Evolutionary conservation across 1,284 basidiomycete genomes (phyloP).

Genomic region (Bjerkandera adusta): DNA sequence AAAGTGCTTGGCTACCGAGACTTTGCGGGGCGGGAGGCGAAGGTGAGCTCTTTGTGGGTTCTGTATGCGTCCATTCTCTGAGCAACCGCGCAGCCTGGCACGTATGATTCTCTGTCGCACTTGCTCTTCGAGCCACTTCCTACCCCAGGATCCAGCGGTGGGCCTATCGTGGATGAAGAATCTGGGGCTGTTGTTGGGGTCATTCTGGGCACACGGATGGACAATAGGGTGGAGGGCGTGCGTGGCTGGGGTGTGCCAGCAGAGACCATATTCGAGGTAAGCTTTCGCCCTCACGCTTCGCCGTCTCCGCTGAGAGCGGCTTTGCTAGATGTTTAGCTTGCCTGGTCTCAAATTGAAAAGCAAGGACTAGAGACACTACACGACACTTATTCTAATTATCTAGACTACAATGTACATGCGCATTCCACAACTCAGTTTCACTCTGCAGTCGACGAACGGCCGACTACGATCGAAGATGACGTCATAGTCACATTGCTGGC

Average conservation of each 20-base stretch:
- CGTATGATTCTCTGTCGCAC: constrained; percentile 65
- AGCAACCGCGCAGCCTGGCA: constrained; percentile 48
- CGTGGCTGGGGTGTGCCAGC: constrained; percentile 70
- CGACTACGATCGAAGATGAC: too few species aligned
- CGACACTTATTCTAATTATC: too few species aligned
- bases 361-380: constrained; percentile 4
- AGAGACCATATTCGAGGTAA: constrained; percentile 66
- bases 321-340: constrained; percentile 53
- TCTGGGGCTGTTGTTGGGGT: constrained; percentile 69
- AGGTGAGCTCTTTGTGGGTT: constrained; percentile 37
- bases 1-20: constrained; percentile 58
- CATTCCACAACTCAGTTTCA: too few species aligned
- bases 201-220: constrained; percentile 62
- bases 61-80: constrained; percentile 1
- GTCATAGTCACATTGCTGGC: too few species aligned
- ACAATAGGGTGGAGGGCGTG: constrained; percentile 52
- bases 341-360: constrained; percentile 32
- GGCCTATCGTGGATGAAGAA: constrained; percentile 65
- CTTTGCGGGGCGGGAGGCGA: constrained; percentile 52
- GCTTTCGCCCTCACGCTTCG: constrained; percentile 17
- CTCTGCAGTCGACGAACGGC: too few species aligned
- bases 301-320: too few species aligned
- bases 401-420: too few species aligned
- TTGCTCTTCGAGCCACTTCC: constrained; percentile 57
- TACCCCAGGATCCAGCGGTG: constrained; percentile 68